These are phyloP conservation scores for Claviceps pazoutovae DNA, from an alignment of 2,329 filamentous ascomycete genomes.

Conservation along the genomic window DNA sequence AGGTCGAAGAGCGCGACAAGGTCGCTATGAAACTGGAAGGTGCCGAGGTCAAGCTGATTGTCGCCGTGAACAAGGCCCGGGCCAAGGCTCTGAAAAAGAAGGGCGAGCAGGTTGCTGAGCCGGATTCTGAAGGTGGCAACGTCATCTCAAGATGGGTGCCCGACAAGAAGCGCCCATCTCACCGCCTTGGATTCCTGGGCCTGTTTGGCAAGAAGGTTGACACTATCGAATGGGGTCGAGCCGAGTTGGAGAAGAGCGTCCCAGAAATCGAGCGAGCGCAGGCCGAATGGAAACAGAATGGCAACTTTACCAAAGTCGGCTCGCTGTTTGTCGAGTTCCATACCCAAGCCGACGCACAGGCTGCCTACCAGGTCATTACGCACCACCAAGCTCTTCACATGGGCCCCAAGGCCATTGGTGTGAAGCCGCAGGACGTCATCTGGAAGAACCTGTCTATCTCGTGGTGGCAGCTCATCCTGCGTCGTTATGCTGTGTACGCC, in stretches of 20 bases:
- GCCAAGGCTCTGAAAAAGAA: slow-evolving; percentile 21
- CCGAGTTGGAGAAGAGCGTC: slow-evolving; percentile 38
- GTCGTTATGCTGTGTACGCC: slow-evolving; percentile 47
- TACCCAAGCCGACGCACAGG: slow-evolving; percentile 69
- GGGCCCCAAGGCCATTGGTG: slow-evolving; percentile 70
- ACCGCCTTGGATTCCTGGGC: slow-evolving; percentile 50
- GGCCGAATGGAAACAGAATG: slow-evolving; percentile 43
- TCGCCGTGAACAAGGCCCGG: slow-evolving; percentile 32
- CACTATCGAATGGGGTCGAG: slow-evolving; percentile 72
- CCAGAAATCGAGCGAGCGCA: slow-evolving; percentile 52
- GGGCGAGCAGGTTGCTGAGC: slow-evolving; percentile 24
- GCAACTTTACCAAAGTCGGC: slow-evolving; percentile 48
- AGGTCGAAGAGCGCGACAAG: slow-evolving; percentile 64
- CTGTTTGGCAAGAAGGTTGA: slow-evolving; percentile 57
- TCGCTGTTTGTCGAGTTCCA: slow-evolving; percentile 91
- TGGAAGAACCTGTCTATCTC: slow-evolving; percentile 61
- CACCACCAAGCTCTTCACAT: slow-evolving; percentile 75
- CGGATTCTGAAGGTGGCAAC: slow-evolving; percentile 50
- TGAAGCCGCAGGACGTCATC: slow-evolving; percentile 68
- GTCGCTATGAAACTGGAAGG: slow-evolving; percentile 66
- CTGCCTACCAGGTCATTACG: slow-evolving; percentile 67
- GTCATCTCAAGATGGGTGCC: slow-evolving; percentile 54
- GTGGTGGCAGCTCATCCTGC: slow-evolving; percentile 65
- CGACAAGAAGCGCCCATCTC: slow-evolving; percentile 53
- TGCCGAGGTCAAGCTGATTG: slow-evolving; percentile 72